Evolutionary conservation across 768 basidiomycete species (phyloP).

Genomic region (Hortiboletus campestris): DNA sequence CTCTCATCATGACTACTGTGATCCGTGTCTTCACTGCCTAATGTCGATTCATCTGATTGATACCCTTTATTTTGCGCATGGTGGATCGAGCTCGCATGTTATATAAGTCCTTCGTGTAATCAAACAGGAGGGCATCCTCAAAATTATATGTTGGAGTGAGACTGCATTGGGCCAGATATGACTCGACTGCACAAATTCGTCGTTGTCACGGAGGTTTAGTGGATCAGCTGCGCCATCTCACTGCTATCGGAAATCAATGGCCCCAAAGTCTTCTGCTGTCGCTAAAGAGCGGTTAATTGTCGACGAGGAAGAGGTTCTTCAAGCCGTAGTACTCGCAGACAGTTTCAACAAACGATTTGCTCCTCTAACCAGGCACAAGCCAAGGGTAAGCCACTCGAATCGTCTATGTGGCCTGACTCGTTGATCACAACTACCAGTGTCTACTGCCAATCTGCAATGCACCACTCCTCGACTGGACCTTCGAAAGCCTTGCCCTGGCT

Average conservation of each 20-base stretch:
- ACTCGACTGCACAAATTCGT: conserved; percentile 19
- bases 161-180: conserved; percentile 5
- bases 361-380: conserved; percentile 84
- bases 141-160: background rate
- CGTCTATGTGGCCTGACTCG: conserved; percentile 11
- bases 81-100: conserved; percentile 34
- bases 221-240: background rate
- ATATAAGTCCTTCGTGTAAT: conserved; percentile 35
- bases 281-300: conserved; percentile 64
- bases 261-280: conserved; percentile 52
- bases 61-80: conserved; percentile 42
- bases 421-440: conserved; percentile 51
- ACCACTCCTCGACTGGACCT: conserved; percentile 92
- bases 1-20: conserved; percentile 60
- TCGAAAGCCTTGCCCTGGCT: conserved; percentile 91
- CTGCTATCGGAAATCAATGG: conserved; percentile 43
- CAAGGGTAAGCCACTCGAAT: conserved; percentile 57
- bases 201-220: background rate
- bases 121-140: conserved; percentile 14
- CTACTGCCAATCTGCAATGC: conserved; percentile 93
- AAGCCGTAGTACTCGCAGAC: conserved; percentile 94
- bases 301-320: conserved; percentile 82
- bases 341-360: conserved; percentile 93
- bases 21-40: conserved; percentile 61
- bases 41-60: conserved; percentile 65